Conservation (phyloP, 2,329 filamentous ascomycete species). For the Curvularia sp. region DNA sequence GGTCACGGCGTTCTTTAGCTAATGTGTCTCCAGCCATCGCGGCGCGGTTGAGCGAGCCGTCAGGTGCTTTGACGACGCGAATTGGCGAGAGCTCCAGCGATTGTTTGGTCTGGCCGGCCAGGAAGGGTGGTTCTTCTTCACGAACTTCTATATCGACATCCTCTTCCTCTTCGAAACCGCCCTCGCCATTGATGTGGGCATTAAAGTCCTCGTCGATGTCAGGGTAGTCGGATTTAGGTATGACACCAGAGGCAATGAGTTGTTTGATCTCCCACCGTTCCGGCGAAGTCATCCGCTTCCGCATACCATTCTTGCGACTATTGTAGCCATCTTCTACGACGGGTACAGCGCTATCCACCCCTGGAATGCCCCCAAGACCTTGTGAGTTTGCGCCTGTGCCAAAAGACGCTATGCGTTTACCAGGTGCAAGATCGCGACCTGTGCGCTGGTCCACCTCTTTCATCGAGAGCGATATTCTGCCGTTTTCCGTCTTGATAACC, state of each 20-base stretch:
- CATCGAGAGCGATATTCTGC: slow-evolving; percentile 88
- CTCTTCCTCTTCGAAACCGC: slow-evolving; percentile 89
- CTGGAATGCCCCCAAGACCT: slow-evolving; percentile 69
- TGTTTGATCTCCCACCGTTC: slow-evolving; percentile 98
- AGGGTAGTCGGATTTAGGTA: slow-evolving; percentile 91
- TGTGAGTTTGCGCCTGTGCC: slow-evolving; percentile 81
- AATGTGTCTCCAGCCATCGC: slow-evolving; percentile 91
- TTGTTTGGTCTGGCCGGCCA: slow-evolving; percentile 95
- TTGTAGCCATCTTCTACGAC: slow-evolving; percentile 68
- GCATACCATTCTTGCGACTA: slow-evolving; percentile 59
- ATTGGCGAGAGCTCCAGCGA: slow-evolving; percentile 95
- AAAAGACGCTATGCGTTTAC: slow-evolving; percentile 74
- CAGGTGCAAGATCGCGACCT: slow-evolving; percentile 81
- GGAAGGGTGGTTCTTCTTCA: slow-evolving; percentile 95
- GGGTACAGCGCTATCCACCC: slow-evolving; percentile 60
- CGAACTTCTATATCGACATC: slow-evolving; percentile 96
- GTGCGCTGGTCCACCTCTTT: slow-evolving; percentile 94
- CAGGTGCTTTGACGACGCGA: slow-evolving; percentile 93
- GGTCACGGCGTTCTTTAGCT: slow-evolving; percentile 86
- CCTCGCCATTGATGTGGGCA: slow-evolving; percentile 82
- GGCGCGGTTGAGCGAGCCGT: slow-evolving; percentile 96
- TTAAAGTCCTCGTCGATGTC: slow-evolving; percentile 95
- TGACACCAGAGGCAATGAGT: slow-evolving; percentile 91
- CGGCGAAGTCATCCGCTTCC: slow-evolving; percentile 94
- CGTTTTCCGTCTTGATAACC: slow-evolving; percentile 83